Conservation (phyloP, 1,284 basidiomycete species). For the Moniliophthora roreri region DNA sequence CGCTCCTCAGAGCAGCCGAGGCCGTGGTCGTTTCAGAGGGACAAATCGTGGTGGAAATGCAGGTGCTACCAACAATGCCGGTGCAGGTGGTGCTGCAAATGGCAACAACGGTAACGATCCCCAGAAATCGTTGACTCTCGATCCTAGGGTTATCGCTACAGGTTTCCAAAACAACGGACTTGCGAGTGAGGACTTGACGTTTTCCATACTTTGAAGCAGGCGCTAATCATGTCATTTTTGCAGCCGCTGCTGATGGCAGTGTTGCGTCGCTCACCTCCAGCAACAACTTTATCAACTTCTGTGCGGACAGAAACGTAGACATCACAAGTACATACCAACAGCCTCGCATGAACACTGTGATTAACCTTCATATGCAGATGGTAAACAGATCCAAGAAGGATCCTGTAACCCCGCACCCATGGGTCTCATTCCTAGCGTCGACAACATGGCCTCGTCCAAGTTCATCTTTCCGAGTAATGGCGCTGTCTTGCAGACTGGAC, state of each 20-base stretch:
- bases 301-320: slow-evolving; percentile 21
- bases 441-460: slow-evolving; percentile 54
- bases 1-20: too few species aligned
- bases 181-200: slow-evolving; percentile 11
- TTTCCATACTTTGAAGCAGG: not conserved
- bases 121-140: slow-evolving; percentile 30
- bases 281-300: slow-evolving; percentile 61
- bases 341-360: not conserved
- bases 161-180: slow-evolving; percentile 47
- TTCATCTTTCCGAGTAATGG: slow-evolving; percentile 51
- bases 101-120: not conserved
- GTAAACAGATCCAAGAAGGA: slow-evolving; percentile 9
- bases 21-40: too few species aligned
- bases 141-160: slow-evolving; percentile 38
- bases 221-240: not conserved
- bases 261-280: slow-evolving; percentile 45
- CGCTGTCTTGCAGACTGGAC: slow-evolving; percentile 43
- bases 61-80: too few species aligned
- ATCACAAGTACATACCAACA: slow-evolving; percentile 15
- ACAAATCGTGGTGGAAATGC: too few species aligned
- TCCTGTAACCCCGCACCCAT: slow-evolving; percentile 17
- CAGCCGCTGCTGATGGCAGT: slow-evolving; percentile 39
- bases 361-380: not conserved
- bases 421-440: slow-evolving; percentile 9
- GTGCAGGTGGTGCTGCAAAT: too few species aligned